Base-by-base conservation (phyloP, 805 yeast species). In the Kazachstania taianensis region DNA sequence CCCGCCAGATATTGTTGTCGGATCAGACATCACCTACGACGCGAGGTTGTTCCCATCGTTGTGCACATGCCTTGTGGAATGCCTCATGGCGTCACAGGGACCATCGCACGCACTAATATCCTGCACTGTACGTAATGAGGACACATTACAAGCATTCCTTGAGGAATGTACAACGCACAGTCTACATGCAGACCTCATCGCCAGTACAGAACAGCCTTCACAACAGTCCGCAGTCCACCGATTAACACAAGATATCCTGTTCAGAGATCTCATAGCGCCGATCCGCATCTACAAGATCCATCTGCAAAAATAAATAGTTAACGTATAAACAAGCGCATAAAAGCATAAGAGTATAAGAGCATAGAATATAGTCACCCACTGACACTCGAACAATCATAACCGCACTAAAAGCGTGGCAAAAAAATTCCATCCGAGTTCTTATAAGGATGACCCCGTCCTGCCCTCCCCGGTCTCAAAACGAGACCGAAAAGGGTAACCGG, bases 1-100 rank as follows among this genome's bases (percentile, higher is more conserved):
- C 0, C 38, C 48, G 8, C 55, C 65, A 3, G 75, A 78, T 46
- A 55, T 77, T 1, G 95, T 87, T 0, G 27, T 40, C 18, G 46
- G 44, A 8, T 92, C 96, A 0, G 97, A 87, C 56, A 84, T 87
- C 10, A 84, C 95, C 0, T 87, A 82, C 56, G 96, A 87, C 49
- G 53, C 74, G 2, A 60, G 69, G 3, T 65, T 75, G 3, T 65
- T 84, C 15, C 75, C 76, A 0, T 59, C 59, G 17, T 63, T 87
- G 28, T 67, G 74, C n/a, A 41, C 50, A 4, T 70, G 78, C 8
- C 50, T 81, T 2, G 41, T 17, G 10, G 49, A 45, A 34, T 53
- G 47, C 16, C 42, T 52, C 18, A 25, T 4, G 12, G 19, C 4
- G 5, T 13, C n/a, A n/a, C 44, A 39, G 41, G 25, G 12, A 5